Evolutionary conservation across 768 basidiomycete genomes (phyloP).

Genomic region (Mycena rebaudengoi): DNA sequence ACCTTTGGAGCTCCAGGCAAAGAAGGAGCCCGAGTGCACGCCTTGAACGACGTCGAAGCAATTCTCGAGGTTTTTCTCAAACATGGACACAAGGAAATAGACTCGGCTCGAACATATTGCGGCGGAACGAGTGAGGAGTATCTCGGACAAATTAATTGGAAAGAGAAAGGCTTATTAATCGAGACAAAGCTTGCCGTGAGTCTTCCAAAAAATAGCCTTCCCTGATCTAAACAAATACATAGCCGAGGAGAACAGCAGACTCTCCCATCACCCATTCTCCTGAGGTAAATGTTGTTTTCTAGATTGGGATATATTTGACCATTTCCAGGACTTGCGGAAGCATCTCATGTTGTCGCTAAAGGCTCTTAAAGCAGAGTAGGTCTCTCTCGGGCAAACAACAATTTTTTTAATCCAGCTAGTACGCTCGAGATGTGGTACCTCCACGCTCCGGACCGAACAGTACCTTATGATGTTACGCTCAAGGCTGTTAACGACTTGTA

Average conservation of each 20-base stretch:
- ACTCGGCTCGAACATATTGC: slow-evolving; percentile 60
- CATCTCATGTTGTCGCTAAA: slow-evolving; percentile 57
- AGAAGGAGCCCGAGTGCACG: slow-evolving; percentile 58
- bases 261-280: slow-evolving; percentile 40
- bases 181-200: slow-evolving; percentile 68
- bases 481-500: slow-evolving; percentile 63
- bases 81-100: slow-evolving; percentile 63
- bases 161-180: slow-evolving; percentile 58
- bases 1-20: slow-evolving; percentile 60
- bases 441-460: slow-evolving; percentile 66
- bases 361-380: slow-evolving; percentile 53
- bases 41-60: slow-evolving; percentile 55
- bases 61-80: slow-evolving; percentile 62
- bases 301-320: not conserved
- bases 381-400: slow-evolving; percentile 18
- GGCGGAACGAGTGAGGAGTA: slow-evolving; percentile 64
- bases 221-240: too few species aligned
- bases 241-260: too few species aligned
- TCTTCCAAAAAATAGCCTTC: too few species aligned
- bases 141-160: slow-evolving; percentile 61
- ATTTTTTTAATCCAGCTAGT: slow-evolving; percentile 42
- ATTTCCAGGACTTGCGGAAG: slow-evolving; percentile 52
- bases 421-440: slow-evolving; percentile 62
- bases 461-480: slow-evolving; percentile 64
- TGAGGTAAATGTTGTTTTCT: slow-evolving; percentile 31